A percentile compares a stretch with the other conserved stretches of the same genome.
Conservation (phyloP, 306 rosid genomes). For the Vigna reflexopilosa region DNA sequence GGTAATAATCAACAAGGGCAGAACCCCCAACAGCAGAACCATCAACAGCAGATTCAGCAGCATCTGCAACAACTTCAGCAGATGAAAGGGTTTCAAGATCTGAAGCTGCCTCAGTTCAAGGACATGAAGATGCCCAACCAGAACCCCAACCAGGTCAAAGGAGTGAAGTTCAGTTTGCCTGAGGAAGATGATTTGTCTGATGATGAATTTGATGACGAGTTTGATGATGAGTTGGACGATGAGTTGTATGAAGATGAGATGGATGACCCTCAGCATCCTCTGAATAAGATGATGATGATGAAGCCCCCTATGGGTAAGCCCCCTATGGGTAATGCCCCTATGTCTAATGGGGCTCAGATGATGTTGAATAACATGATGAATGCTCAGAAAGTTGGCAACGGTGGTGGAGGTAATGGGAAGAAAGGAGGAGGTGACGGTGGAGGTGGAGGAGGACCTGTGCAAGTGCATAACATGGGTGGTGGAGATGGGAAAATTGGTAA, state of each 20-base stretch:
- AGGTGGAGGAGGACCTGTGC: slow-evolving; percentile 36
- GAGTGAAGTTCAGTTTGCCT: slow-evolving; percentile 63
- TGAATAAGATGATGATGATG: slow-evolving; percentile 43
- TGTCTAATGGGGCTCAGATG: not conserved
- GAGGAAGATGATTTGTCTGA: slow-evolving; percentile 62
- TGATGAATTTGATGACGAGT: slow-evolving; percentile 56
- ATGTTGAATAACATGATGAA: slow-evolving; percentile 46
- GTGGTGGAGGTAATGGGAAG: slow-evolving; percentile 50
- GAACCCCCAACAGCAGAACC: slow-evolving; percentile 48
- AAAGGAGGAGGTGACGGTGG: not conserved
- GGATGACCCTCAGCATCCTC: slow-evolving; percentile 48
- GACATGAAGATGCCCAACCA: not conserved
- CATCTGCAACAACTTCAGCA: slow-evolving; percentile 69
- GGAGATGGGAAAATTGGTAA: slow-evolving; percentile 40
- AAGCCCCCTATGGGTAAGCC: not conserved
- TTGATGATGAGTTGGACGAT: slow-evolving; percentile 28
- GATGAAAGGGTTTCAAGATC: slow-evolving; percentile 79
- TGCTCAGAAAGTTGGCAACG: slow-evolving; percentile 55
- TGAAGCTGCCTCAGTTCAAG: slow-evolving; percentile 50
- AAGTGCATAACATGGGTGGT: slow-evolving; percentile 40
- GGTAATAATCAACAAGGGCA: slow-evolving; percentile 49
- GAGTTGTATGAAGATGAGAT: slow-evolving; percentile 67
- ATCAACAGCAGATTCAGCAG: slow-evolving; percentile 45
- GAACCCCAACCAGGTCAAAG: slow-evolving; percentile 39
- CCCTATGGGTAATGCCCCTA: slow-evolving; percentile 1